phyloP scores from a whole-genome alignment of 2,329 filamentous ascomycete species.

The Phialemoniopsis sp. region DNA sequence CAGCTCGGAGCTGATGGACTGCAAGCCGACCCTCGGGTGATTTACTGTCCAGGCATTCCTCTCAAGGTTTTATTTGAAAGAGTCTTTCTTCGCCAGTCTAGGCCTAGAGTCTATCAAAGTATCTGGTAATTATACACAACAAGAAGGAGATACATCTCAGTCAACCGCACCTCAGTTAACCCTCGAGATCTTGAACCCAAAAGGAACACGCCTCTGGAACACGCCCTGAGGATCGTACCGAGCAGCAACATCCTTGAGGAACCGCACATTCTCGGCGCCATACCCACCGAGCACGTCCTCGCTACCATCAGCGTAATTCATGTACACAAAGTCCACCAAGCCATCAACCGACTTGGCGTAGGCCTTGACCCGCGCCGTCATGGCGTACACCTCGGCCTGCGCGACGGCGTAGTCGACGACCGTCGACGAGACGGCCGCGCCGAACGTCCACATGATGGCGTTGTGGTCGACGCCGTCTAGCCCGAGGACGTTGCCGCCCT shows the following conservation, averaged over 20 bases:
- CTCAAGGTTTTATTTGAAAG: too few species aligned
- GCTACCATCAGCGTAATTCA: conserved; percentile 29
- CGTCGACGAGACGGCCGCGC: conserved; percentile 22
- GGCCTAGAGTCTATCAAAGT: too few species aligned
- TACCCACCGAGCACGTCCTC: conserved; percentile 24
- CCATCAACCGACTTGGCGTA: conserved; percentile 18
- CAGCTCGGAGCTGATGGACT: too few species aligned
- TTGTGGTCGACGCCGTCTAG: conserved; percentile 22
- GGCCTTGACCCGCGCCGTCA: conserved; percentile 19
- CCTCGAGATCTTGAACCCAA: conserved; percentile 27
- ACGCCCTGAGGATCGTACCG: conserved; percentile 29
- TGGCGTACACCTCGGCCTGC: conserved; percentile 17
- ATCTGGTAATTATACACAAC: too few species aligned
- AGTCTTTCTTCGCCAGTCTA: too few species aligned
- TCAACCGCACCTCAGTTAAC: too few species aligned
- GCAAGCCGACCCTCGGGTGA: too few species aligned
- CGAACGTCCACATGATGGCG: conserved; percentile 19
- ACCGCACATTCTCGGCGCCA: conserved; percentile 22
- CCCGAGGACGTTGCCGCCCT: conserved; percentile 33
- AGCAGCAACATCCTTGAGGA: conserved; percentile 20
- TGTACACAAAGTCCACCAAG: conserved; percentile 2
- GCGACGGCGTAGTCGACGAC: conserved; percentile 17
- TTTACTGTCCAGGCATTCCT: too few species aligned
- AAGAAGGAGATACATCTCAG: too few species aligned
- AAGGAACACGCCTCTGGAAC: conserved; percentile 28